Base-by-base conservation (phyloP, 768 basidiomycete genomes). In the Hericium alpestre region DNA sequence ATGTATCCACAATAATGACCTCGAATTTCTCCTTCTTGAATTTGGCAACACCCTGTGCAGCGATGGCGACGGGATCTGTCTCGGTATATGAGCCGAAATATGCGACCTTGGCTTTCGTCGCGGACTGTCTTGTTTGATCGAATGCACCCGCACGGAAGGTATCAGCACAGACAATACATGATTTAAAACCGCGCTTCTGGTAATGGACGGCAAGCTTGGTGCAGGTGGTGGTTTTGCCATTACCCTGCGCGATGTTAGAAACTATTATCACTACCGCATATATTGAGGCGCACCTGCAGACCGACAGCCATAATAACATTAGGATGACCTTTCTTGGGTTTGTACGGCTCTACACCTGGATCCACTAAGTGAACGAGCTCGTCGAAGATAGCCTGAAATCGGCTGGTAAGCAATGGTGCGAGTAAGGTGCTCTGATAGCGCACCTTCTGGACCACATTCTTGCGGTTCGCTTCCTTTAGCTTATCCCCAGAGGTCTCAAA, bases 41-140 rank as follows among this genome's bases (percentile, higher is more conserved):
- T 70, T 99, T 98, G 11, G 84, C 74, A 10, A 97, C 96, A 68
- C 96, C 96, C 67, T 95, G 85, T 1, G 89, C 84, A 11, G 96
- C 94, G 63, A 96, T 97, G 0, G 85, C 77, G 7, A 98, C 96
- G 2, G 96, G 96, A 69, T 99, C 94, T 16, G 93, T 97, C 72
- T 99, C 96, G 40, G 96, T 99, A 72, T 99, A 98, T 54, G 90
- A 93, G 20, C 96, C 96, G 72, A 93, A 99, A 79, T 96, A 99
- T 2, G 96, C 93, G 13, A 99, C 92, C 70, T 97, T 98, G 40
- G 96, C 96, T 71, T 96, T 95, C 13, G 93, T 96, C 18, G 96
- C 95, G 52, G 95, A 97, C 74, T 99, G 96, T 67, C 96, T 86
- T 11, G 96, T 92, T 70, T 99, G 96, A 72, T 99, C 96, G 72